Evolutionary conservation across 306 rosid species (phyloP).

Genomic region (Alnus glutinosa): DNA sequence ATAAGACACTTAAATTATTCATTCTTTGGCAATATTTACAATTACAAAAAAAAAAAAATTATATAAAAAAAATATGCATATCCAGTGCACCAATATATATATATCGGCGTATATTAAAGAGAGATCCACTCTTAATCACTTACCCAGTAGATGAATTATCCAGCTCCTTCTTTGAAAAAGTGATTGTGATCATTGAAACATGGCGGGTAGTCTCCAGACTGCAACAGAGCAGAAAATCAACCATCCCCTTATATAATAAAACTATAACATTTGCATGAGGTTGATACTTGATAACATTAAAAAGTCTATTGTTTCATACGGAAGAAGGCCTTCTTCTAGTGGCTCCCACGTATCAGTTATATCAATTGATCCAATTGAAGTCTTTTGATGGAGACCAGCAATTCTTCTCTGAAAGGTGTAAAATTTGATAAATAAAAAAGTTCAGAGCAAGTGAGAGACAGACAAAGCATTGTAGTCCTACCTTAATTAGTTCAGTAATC

Average conservation of each 20-base stretch:
- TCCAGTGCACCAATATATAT: not conserved
- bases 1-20: not conserved
- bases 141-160: conserved; percentile 78
- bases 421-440: conserved; percentile 22
- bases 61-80: not conserved
- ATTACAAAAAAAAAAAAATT: not conserved
- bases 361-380: conserved; percentile 75
- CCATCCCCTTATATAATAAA: conserved; percentile 13
- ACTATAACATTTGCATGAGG: conserved; percentile 7
- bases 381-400: conserved; percentile 77
- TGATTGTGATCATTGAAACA: conserved; percentile 85
- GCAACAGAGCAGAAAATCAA: conserved; percentile 29
- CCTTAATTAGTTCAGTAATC: conserved; percentile 75
- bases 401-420: conserved; percentile 73
- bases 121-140: conserved; percentile 11
- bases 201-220: conserved; percentile 90
- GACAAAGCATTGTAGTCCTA: conserved; percentile 32
- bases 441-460: not conserved
- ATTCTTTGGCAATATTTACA: not conserved
- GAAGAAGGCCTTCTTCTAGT: conserved; percentile 90
- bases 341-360: conserved; percentile 91
- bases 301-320: conserved; percentile 51
- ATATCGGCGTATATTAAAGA: not conserved
- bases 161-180: conserved; percentile 67
- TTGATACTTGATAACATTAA: conserved; percentile 10